Evolutionary conservation across 2,329 filamentous ascomycete species (phyloP), one percentile per base, ranked within the genome.

Genomic region (Lojkania enalia): DNA sequence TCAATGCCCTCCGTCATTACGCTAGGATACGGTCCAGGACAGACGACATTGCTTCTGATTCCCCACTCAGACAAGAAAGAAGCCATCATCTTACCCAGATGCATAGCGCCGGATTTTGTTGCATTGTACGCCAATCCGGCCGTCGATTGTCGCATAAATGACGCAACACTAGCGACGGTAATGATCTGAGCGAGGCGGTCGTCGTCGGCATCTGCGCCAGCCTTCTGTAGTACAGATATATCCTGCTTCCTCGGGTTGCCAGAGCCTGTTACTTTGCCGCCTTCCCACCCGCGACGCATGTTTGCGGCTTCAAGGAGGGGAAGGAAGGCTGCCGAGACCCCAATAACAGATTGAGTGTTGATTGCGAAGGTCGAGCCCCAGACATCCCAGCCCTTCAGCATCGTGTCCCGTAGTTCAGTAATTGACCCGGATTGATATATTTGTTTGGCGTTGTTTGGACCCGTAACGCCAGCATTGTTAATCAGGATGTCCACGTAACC

Each of bases 401-500:
- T 65, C 16, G 64, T 57, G 2, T 76, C 67, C 6, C 70, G 67
- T 18, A 81, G 48, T 11, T 77, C 63, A 1, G 64, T 46, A 14
- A 80, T 71, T n/a, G 63, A 65, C 23, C 67, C 57, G n/a, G 74
- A 73, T 39, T 69, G 60, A 59, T 73, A 69, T 20, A 76, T 63
- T 27, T 66, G 65, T 4, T 52, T 64, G 25, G 68, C 72, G 39
- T 71, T 68, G n/a, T 49, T 58, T 0, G 77, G 76, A 0, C 77
- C 74, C 3, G 61, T 57, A 35, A 75, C 66, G 19, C 78, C 78
- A 13, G 77, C 77, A 51, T 80, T 80, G 57, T 76, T 75, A 56
- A 80, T 69, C 0, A 80, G 64, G 18, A 80, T 70, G 54, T 81
- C 77, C 44, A 81, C 71, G 51, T 77, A 71, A 31, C 72, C 74